phyloP scores from a whole-genome alignment of 116 monocot species.

The Zostera marina region DNA sequence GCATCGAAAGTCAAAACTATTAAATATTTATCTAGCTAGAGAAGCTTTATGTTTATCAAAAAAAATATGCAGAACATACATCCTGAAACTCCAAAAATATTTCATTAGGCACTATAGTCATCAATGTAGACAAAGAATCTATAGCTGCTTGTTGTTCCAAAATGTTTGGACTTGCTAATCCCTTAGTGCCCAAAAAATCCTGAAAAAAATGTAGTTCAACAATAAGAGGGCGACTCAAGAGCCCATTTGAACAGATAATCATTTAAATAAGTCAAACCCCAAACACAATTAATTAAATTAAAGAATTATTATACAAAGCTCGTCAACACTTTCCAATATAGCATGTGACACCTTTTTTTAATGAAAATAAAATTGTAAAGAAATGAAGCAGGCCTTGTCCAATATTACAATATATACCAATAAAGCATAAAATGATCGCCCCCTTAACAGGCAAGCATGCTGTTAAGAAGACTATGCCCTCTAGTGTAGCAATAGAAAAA shows the following conservation, averaged over 20 bases:
- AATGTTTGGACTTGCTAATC: slow-evolving; percentile 46
- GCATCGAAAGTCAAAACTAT: not conserved
- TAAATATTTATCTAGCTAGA: not conserved
- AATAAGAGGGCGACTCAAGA: not conserved
- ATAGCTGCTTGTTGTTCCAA: slow-evolving; percentile 41
- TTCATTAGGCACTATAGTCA: slow-evolving; percentile 62
- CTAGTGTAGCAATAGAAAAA: no score
- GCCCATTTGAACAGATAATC: not conserved
- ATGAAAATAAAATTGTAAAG: no score
- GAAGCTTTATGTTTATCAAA: not conserved
- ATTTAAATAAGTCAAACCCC: no score
- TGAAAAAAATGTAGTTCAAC: slow-evolving; percentile 15
- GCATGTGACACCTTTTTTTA: no score
- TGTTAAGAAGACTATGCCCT: no score
- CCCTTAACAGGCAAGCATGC: no score
- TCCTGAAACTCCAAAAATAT: slow-evolving; percentile 69
- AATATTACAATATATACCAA: no score
- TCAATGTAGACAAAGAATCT: slow-evolving; percentile 51
- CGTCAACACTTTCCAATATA: no score
- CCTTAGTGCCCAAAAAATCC: slow-evolving; percentile 62
- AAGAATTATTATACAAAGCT: no score
- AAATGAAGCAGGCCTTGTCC: no score
- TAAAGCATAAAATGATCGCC: no score
- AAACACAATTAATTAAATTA: not conserved
- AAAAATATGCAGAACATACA: slow-evolving; percentile 15